These are phyloP conservation scores for Cyclostephanos invisitatus DNA, from an alignment of 108 stramenopile species.

Conservation along the genomic window DNA sequence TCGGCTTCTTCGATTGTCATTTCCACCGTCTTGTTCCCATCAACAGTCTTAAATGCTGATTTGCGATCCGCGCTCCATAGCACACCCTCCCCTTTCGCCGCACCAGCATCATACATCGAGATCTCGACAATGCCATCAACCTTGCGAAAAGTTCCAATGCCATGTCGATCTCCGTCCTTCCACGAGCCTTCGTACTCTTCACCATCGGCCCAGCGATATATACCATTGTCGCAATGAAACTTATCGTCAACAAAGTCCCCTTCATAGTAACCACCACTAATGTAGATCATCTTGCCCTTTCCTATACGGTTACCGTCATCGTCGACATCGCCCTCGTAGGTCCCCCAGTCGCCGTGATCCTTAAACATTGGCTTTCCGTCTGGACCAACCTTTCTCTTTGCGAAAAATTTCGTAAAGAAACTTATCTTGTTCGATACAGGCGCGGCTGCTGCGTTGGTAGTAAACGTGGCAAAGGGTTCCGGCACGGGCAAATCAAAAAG, in stretches of 20 bases:
- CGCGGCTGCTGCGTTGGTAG: neutral
- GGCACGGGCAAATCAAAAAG: slow-evolving; percentile 25
- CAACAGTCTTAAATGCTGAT: slow-evolving; percentile 6
- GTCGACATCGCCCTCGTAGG: slow-evolving; percentile 23
- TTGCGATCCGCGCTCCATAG: slow-evolving; percentile 32
- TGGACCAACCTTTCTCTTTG: slow-evolving; percentile 8
- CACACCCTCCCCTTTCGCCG: slow-evolving; percentile 19
- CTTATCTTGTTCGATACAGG: slow-evolving; percentile 15
- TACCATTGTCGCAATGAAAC: slow-evolving; percentile 23
- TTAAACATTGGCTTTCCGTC: slow-evolving; percentile 22
- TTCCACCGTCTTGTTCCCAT: slow-evolving; percentile 13
- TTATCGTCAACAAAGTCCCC: slow-evolving; percentile 35
- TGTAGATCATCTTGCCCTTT: slow-evolving; percentile 30
- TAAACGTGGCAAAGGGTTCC: neutral
- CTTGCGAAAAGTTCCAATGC: slow-evolving; percentile 15
- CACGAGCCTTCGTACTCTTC: slow-evolving; percentile 26
- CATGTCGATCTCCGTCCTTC: slow-evolving; percentile 36
- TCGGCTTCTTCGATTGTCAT: slow-evolving; percentile 14
- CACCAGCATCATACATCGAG: slow-evolving; percentile 21
- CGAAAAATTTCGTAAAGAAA: slow-evolving; percentile 21
- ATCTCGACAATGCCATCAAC: slow-evolving; percentile 16
- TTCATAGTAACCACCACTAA: slow-evolving; percentile 14
- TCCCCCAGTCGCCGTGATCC: slow-evolving; percentile 40
- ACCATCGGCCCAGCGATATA: slow-evolving; percentile 30
- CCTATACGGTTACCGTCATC: slow-evolving; percentile 13